Conservation (phyloP, 805 yeast species). For the Nakazawaea laoshanensis region DNA sequence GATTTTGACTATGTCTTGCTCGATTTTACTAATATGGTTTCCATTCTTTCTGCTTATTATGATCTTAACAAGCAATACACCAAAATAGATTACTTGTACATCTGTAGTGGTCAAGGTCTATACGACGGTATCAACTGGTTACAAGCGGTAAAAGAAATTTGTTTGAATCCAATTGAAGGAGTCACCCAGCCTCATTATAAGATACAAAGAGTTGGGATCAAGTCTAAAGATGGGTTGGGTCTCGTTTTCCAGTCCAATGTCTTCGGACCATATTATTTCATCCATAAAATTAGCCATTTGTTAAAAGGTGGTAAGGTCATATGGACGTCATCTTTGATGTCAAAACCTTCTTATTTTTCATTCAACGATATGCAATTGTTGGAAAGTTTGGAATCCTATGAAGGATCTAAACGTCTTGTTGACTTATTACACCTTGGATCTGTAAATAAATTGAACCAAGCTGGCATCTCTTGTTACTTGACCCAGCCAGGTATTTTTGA, state of each 20-base stretch:
- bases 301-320: conserved; percentile 61
- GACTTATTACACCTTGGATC: conserved; percentile 78
- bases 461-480: conserved; percentile 63
- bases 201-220: conserved; percentile 71
- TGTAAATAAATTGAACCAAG: conserved; percentile 35
- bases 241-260: conserved; percentile 90
- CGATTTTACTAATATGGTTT: conserved; percentile 88
- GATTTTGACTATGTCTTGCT: conserved; percentile 84
- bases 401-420: conserved; percentile 82
- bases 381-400: conserved; percentile 63
- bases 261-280: conserved; percentile 87
- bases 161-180: conserved; percentile 62
- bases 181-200: conserved; percentile 88
- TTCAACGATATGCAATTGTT: conserved; percentile 69
- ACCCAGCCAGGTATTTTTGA: conserved; percentile 94
- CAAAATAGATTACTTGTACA: conserved; percentile 68
- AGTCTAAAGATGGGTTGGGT: conserved; percentile 74
- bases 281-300: conserved; percentile 53
- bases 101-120: conserved; percentile 88
- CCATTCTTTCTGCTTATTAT: conserved; percentile 64
- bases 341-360: conserved; percentile 66
- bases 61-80: conserved; percentile 59
- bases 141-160: conserved; percentile 62
- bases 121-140: conserved; percentile 84
- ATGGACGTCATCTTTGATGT: conserved; percentile 84